Evolutionary conservation across 2,329 filamentous ascomycete species (phyloP).

Genomic region (Periconia sp.): DNA sequence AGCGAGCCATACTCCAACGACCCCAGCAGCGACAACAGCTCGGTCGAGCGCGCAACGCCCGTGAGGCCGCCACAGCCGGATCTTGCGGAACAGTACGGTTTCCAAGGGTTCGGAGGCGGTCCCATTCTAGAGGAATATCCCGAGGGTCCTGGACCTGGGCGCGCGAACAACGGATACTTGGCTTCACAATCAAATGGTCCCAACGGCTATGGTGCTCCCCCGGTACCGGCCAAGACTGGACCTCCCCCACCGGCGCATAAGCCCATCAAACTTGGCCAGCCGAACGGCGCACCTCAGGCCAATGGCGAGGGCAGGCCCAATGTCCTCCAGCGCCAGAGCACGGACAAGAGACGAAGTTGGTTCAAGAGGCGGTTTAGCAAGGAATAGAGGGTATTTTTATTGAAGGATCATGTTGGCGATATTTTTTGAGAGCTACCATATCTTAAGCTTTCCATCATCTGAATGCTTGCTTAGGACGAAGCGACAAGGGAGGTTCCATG

Average conservation of each 20-base stretch:
- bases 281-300: conserved; percentile 15
- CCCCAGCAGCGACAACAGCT: conserved; percentile 93
- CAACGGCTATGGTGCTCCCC: conserved; percentile 24
- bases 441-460: conserved; percentile 9
- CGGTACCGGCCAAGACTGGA: conserved; percentile 24
- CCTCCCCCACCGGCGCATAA: conserved; percentile 10
- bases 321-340: conserved; percentile 29
- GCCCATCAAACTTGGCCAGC: conserved; percentile 23
- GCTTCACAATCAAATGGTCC: conserved; percentile 20
- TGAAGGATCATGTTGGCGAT: no score
- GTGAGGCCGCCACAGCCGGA: conserved; percentile 45
- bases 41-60: conserved; percentile 73
- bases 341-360: conserved; percentile 84
- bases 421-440: no score
- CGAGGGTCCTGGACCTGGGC: conserved; percentile 15
- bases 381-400: conserved; percentile 45
- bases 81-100: conserved; percentile 62
- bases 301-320: conserved; percentile 18
- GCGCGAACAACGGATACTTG: conserved; percentile 24
- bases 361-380: conserved; percentile 83
- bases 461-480: conserved; percentile 14
- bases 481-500: conserved; percentile 7
- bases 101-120: conserved; percentile 56
- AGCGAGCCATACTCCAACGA: conserved; percentile 83
- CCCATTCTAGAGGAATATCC: conserved; percentile 51